A percentile compares a stretch with the other conserved stretches of the same genome.
phyloP scores from a whole-genome alignment of 2,329 filamentous ascomycete species.

The Alternaria sp. region DNA sequence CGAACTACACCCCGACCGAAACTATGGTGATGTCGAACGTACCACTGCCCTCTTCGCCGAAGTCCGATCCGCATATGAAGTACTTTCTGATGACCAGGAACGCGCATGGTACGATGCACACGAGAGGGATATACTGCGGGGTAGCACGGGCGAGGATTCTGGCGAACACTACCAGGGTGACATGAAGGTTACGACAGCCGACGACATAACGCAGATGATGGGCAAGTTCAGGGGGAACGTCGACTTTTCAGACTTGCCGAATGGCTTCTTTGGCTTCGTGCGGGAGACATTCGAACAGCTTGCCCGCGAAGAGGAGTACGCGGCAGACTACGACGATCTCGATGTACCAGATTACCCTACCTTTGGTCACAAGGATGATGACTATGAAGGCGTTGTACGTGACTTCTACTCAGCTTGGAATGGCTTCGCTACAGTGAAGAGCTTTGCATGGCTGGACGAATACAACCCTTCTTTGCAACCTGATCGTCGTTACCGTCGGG shows the following conservation, averaged over 20 bases:
- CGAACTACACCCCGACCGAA: constrained; percentile 93
- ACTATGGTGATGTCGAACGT: constrained; percentile 83
- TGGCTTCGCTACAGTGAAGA: constrained; percentile 83
- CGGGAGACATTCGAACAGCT: constrained; percentile 81
- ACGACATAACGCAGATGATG: constrained; percentile 81
- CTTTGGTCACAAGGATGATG: constrained; percentile 80
- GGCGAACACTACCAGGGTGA: constrained; percentile 70
- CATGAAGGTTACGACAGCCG: constrained; percentile 78
- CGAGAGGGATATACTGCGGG: constrained; percentile 81
- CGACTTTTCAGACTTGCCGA: constrained; percentile 80
- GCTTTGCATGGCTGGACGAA: constrained; percentile 88
- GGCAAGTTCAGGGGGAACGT: constrained; percentile 80
- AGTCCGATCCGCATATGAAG: constrained; percentile 90
- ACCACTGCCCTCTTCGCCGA: constrained; percentile 90
- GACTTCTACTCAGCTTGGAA: constrained; percentile 85
- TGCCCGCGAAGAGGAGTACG: constrained; percentile 79
- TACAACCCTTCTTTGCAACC: constrained; percentile 86
- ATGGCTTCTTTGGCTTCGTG: constrained; percentile 85
- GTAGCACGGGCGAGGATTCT: constrained; percentile 62
- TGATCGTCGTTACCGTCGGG: constrained; percentile 79
- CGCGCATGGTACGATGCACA: constrained; percentile 98
- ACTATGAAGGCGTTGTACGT: constrained; percentile 78
- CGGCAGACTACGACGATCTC: constrained; percentile 72
- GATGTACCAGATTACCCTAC: constrained; percentile 75
- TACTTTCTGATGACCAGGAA: constrained; percentile 96